Conservation (phyloP, 805 yeast genomes). For the Yamadazyma akitaensis region DNA sequence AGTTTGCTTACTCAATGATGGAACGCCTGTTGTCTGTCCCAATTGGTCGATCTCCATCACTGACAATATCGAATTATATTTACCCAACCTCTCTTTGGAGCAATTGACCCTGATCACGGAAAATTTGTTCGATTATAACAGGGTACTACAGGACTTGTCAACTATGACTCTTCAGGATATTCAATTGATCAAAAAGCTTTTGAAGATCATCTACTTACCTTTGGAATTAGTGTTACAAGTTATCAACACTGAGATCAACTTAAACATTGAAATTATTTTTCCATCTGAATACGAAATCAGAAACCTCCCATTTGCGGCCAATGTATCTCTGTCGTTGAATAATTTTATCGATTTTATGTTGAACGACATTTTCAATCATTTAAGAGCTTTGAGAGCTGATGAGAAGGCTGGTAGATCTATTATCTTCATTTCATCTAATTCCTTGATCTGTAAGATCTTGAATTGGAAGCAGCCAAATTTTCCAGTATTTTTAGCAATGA, state of each 20-base stretch:
- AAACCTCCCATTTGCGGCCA: slow-evolving; percentile 37
- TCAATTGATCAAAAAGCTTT: slow-evolving; percentile 38
- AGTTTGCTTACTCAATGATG: slow-evolving; percentile 74
- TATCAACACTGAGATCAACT: slow-evolving; percentile 57
- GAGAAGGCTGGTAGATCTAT: slow-evolving; percentile 52
- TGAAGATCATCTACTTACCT: slow-evolving; percentile 52
- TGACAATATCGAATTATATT: slow-evolving; percentile 52
- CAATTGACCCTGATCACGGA: slow-evolving; percentile 42
- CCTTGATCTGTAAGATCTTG: slow-evolving; percentile 85
- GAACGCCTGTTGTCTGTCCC: slow-evolving; percentile 82
- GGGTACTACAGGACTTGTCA: slow-evolving; percentile 36
- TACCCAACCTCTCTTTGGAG: slow-evolving; percentile 54
- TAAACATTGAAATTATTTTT: slow-evolving; percentile 72
- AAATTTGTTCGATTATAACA: slow-evolving; percentile 38
- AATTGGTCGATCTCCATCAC: slow-evolving; percentile 52
- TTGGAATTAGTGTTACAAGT: slow-evolving; percentile 55
- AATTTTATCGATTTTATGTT: slow-evolving; percentile 72
- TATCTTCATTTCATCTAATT: slow-evolving; percentile 81
- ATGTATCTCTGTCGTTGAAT: slow-evolving; percentile 55
- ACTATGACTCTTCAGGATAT: slow-evolving; percentile 36
- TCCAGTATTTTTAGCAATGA: slow-evolving; percentile 85
- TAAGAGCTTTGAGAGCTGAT: slow-evolving; percentile 41
- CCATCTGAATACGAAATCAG: slow-evolving; percentile 56
- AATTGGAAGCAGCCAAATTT: slow-evolving; percentile 99
- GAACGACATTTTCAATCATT: slow-evolving; percentile 72